Conservation (phyloP, 169 alveolate genomes). For the Amoebophrya sp. region DNA sequence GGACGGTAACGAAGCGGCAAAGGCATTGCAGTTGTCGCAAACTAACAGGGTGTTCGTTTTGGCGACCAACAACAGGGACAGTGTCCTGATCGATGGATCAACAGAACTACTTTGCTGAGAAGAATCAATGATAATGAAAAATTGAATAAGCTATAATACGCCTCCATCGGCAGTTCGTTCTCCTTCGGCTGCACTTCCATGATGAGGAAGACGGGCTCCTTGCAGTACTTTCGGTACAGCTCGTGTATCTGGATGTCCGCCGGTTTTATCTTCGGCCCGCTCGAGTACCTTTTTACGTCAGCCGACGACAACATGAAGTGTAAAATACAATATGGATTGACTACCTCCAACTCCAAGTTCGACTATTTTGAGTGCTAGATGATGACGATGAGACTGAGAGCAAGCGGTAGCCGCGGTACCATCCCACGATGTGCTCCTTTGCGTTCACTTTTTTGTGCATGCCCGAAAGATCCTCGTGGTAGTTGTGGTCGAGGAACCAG, state of each 20-base stretch:
- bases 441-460: constrained; percentile 78
- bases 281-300: constrained; percentile 52
- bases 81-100: not conserved
- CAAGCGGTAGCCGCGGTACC: constrained; percentile 57
- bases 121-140: not conserved
- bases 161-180: not conserved
- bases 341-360: not conserved
- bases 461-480: constrained; percentile 82
- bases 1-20: too few species aligned
- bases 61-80: not conserved
- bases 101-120: not conserved
- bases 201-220: constrained; percentile 26
- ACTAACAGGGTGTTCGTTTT: too few species aligned
- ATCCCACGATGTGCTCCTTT: constrained; percentile 92
- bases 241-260: constrained; percentile 93
- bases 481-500: constrained; percentile 94
- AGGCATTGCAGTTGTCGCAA: too few species aligned
- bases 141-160: not conserved
- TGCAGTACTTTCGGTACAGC: constrained; percentile 44
- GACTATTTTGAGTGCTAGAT: not conserved
- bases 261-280: constrained; percentile 89
- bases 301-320: too few species aligned
- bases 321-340: too few species aligned
- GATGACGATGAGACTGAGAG: not conserved
- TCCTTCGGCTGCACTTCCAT: constrained; percentile 27